These are phyloP conservation scores for Cantharellus anzutake DNA, from an alignment of 768 basidiomycete genomes.

Conservation along the genomic window DNA sequence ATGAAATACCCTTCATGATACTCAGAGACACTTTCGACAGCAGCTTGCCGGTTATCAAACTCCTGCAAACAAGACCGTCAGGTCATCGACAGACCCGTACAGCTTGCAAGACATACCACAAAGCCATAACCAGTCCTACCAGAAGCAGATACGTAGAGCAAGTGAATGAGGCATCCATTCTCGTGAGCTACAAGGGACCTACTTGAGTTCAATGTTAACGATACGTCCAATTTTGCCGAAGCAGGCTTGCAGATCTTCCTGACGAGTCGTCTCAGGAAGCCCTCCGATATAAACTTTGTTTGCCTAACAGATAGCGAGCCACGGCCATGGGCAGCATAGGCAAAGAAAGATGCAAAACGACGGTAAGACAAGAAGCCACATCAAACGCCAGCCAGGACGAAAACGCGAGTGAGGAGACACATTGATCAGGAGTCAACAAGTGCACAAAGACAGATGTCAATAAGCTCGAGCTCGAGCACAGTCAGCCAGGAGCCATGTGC, in stretches of 20 bases:
- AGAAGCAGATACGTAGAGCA: conserved; percentile 5
- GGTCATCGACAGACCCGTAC: neutral
- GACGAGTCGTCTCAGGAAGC: conserved; percentile 68
- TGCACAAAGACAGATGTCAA: neutral
- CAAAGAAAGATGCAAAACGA: conserved; percentile 28
- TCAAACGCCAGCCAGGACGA: conserved; percentile 15
- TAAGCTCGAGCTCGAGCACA: no score
- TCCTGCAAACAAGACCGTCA: conserved; percentile 29
- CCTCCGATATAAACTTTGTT: conserved; percentile 89
- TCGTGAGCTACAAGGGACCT: conserved; percentile 16
- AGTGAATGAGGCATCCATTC: neutral
- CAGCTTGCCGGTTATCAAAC: conserved; percentile 63
- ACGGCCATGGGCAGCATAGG: conserved; percentile 32
- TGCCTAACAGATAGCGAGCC: conserved; percentile 59
- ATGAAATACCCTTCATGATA: conserved; percentile 82
- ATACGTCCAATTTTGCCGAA: conserved; percentile 74
- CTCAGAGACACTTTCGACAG: conserved; percentile 72
- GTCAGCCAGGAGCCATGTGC: no score
- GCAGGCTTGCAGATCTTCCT: conserved; percentile 70
- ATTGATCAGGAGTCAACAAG: conserved; percentile 1
- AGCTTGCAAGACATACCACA: conserved; percentile 35
- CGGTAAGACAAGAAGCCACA: conserved; percentile 29
- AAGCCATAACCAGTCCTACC: conserved; percentile 72
- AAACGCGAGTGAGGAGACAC: conserved; percentile 1
- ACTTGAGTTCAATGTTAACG: conserved; percentile 68